Conservation (phyloP, 495 filamentous ascomycete genomes). For the Tetracladium marchalianum region DNA sequence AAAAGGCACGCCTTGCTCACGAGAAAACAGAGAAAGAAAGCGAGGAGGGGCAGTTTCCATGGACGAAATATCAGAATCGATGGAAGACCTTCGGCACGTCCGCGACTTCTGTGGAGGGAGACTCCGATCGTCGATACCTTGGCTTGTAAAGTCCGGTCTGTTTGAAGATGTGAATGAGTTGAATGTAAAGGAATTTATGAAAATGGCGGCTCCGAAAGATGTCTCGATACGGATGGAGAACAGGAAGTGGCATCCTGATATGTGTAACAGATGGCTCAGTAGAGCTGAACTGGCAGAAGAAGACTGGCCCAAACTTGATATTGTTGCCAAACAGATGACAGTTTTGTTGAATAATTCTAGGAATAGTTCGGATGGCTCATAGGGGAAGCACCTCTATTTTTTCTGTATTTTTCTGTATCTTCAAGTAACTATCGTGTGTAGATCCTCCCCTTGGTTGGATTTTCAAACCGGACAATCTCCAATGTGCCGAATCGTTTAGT, state of each 20-base stretch:
- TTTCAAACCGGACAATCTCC: too few relatives aligned
- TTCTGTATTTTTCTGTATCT: too few relatives aligned
- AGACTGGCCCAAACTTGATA: conserved; percentile 7
- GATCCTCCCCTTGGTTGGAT: too few relatives aligned
- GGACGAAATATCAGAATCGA: conserved; percentile 8
- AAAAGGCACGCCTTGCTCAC: conserved; percentile 4
- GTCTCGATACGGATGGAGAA: conserved; percentile 8
- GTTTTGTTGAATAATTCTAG: conserved; percentile 6
- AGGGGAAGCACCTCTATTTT: conserved; percentile 1
- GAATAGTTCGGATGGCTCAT: conserved; percentile 3
- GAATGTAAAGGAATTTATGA: conserved; percentile 12
- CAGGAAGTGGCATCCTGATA: conserved; percentile 15
- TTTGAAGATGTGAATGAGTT: conserved; percentile 8
- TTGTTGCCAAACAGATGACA: conserved; percentile 10
- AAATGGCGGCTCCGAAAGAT: conserved; percentile 8
- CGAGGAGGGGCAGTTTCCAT: conserved; percentile 9
- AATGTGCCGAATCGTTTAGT: too few relatives aligned
- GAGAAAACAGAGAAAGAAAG: conserved; percentile 7
- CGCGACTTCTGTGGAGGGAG: background rate
- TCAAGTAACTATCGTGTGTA: too few relatives aligned
- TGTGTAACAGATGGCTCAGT: background rate
- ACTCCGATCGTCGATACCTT: conserved; percentile 8
- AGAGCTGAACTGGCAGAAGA: conserved; percentile 1
- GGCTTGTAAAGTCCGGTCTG: conserved; percentile 14
- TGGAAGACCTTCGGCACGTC: conserved; percentile 7